Conservation (phyloP, 345 rosid genomes). For the Moricandia moricandioides region DNA sequence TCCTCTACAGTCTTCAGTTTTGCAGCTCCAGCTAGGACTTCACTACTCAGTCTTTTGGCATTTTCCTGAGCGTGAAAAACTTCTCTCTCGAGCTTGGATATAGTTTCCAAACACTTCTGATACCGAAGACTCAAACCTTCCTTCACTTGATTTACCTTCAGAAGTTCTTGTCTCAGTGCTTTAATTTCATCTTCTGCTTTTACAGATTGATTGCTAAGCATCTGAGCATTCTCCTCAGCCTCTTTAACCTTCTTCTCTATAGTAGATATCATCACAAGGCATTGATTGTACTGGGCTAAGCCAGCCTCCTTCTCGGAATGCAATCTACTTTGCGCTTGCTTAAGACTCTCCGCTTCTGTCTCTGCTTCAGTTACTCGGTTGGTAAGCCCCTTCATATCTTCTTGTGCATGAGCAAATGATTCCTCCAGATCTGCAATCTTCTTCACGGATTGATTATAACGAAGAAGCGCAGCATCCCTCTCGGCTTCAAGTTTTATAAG, state of each 20-base stretch:
- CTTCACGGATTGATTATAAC: conserved; percentile 61
- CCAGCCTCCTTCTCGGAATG: conserved; percentile 67
- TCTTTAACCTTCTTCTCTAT: conserved; percentile 61
- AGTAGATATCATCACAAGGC: conserved; percentile 58
- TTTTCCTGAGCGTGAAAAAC: conserved; percentile 53
- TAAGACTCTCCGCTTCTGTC: conserved; percentile 54
- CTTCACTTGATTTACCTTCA: conserved; percentile 60
- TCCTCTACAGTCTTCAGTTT: conserved; percentile 59
- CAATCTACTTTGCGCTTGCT: conserved; percentile 51
- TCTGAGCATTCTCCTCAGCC: conserved; percentile 54
- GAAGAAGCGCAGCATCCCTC: conserved; percentile 64
- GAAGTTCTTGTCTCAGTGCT: conserved; percentile 53
- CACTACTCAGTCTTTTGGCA: conserved; percentile 51
- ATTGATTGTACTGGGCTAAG: conserved; percentile 54
- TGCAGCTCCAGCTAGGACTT: conserved; percentile 54
- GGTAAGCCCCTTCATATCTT: conserved; percentile 48
- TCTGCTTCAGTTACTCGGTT: conserved; percentile 64
- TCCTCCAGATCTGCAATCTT: conserved; percentile 58
- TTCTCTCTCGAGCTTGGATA: conserved; percentile 61
- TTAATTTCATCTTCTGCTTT: conserved; percentile 63
- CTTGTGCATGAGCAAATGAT: conserved; percentile 43
- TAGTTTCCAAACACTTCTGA: conserved; percentile 64
- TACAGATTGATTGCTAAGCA: conserved; percentile 45
- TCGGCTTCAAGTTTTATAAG: conserved; percentile 61
- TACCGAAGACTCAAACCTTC: conserved; percentile 51